Conservation (phyloP, 192 early-diverging fungal species). For the Podila epigama region DNA sequence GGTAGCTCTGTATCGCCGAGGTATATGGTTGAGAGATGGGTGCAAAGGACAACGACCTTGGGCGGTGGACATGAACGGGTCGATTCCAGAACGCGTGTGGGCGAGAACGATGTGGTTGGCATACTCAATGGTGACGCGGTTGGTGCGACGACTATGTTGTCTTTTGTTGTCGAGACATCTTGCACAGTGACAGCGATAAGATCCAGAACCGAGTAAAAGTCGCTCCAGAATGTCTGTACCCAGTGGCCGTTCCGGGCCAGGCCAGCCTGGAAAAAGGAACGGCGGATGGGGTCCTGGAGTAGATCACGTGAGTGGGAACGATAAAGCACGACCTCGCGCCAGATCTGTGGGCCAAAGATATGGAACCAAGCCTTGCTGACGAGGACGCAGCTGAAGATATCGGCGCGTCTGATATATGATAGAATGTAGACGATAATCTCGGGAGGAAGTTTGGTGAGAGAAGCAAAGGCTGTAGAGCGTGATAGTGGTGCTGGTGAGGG, state of each 20-base stretch:
- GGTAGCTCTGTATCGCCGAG: not conserved
- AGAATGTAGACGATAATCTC: not conserved
- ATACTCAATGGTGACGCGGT: no score
- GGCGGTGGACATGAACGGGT: no score
- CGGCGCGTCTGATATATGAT: not conserved
- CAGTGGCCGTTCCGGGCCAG: not conserved
- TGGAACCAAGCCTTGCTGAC: not conserved
- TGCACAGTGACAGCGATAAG: not conserved
- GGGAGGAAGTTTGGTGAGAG: not conserved
- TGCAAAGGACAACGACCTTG: not conserved
- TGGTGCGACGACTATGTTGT: no score
- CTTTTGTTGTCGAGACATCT: not conserved
- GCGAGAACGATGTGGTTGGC: no score
- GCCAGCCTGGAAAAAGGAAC: not conserved
- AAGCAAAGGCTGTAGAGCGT: not conserved
- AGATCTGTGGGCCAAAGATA: not conserved
- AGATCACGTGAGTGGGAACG: not conserved
- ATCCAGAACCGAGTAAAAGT: not conserved
- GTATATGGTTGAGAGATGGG: not conserved
- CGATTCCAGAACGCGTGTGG: no score
- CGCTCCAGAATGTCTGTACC: not conserved
- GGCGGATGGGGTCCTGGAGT: not conserved
- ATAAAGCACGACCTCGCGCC: not conserved
- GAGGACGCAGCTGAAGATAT: not conserved
- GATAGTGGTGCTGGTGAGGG: not conserved